These are phyloP conservation scores for Populus davidiana DNA, from an alignment of 345 rosid genomes.

Conservation along the genomic window DNA sequence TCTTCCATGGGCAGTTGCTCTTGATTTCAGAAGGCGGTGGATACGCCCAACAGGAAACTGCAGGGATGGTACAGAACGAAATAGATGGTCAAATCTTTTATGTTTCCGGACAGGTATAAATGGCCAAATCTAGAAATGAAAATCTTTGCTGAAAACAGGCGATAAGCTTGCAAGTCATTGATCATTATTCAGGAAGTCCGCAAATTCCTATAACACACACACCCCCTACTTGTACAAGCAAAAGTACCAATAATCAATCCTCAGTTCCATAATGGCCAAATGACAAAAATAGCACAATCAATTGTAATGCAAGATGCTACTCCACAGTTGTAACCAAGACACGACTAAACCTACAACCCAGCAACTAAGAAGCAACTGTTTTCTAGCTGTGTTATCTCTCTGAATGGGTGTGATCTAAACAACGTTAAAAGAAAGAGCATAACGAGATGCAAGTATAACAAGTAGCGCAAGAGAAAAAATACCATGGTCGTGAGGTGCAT, in stretches of 20 bases:
- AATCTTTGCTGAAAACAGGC: neutral
- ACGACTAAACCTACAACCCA: neutral
- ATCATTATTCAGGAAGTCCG: neutral
- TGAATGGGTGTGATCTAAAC: neutral
- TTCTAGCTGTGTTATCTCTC: neutral
- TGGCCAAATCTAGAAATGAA: neutral
- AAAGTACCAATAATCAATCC: neutral
- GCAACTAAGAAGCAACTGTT: neutral
- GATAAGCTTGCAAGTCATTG: neutral
- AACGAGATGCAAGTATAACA: neutral
- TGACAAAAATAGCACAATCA: neutral
- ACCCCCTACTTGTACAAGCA: neutral
- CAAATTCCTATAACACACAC: neutral
- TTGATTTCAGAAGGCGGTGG: slow-evolving; percentile 24
- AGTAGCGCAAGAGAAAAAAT: neutral
- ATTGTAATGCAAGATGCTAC: neutral
- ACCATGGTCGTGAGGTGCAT: neutral
- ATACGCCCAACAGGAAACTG: slow-evolving; percentile 28
- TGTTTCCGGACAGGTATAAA: neutral
- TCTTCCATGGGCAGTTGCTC: slow-evolving; percentile 30
- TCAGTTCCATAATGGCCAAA: neutral
- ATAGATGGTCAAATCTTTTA: neutral
- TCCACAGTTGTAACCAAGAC: neutral
- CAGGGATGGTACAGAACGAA: neutral
- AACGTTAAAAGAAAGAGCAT: neutral